phyloP scores from a whole-genome alignment of 176 grass and related monocot species.

The Pontederia crassipes region DNA sequence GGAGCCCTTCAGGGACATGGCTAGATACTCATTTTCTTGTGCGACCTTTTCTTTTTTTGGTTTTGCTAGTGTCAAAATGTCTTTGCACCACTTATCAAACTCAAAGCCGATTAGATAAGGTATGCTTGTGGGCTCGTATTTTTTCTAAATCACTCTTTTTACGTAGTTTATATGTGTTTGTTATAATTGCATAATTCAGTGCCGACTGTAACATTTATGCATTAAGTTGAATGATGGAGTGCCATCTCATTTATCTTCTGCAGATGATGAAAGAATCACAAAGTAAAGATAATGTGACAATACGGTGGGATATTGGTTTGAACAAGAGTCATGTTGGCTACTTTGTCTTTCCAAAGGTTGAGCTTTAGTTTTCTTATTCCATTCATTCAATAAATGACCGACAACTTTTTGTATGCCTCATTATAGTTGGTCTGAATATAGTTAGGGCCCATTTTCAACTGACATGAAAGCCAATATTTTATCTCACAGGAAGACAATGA shows the following conservation, averaged over 20 bases:
- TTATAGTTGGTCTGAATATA: not conserved
- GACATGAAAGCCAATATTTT: not conserved
- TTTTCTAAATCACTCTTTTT: not conserved
- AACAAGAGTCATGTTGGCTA: constrained; percentile 93
- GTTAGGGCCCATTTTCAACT: not conserved
- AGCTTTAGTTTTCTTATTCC: not conserved
- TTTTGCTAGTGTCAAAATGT: constrained; percentile 90
- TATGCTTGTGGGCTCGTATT: constrained; percentile 21
- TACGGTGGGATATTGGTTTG: constrained; percentile 90
- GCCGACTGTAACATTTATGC: not conserved
- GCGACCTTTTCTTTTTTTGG: not conserved
- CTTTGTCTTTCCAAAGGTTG: constrained; percentile 95
- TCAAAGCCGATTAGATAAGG: constrained; percentile 99
- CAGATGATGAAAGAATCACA: constrained; percentile 99
- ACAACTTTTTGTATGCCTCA: not conserved
- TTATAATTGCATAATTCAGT: not conserved
- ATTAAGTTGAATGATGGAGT: not conserved
- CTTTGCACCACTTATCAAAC: constrained; percentile 95
- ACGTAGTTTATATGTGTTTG: not conserved
- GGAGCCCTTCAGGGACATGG: not conserved
- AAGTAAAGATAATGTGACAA: constrained; percentile 89
- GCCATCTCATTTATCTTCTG: not conserved
- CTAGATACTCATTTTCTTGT: not conserved
- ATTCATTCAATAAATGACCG: not conserved
- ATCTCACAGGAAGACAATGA: constrained; percentile 92